Evolutionary conservation across 2,329 filamentous ascomycete species (phyloP).

Genomic region (Colletotrichum sp.): DNA sequence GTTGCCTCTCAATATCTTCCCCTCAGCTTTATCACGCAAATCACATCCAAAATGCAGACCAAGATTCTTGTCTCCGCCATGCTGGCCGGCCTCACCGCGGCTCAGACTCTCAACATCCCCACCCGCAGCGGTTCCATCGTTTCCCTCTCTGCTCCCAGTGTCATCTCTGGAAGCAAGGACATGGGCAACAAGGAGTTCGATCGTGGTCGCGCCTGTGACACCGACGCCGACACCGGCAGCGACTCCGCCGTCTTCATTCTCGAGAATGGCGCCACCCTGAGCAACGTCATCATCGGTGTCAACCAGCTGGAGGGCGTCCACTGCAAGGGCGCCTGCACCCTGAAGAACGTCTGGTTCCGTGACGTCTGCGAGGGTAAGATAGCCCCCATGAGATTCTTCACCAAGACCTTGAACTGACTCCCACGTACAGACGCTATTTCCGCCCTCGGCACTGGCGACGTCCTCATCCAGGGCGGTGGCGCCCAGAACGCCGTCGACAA

Average conservation of each 20-base stretch:
- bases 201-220: constrained; percentile 23
- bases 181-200: constrained; percentile 25
- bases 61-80: constrained; percentile 12
- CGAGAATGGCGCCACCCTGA: constrained; percentile 52
- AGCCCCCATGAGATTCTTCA: fast-evolving
- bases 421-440: constrained; percentile 2
- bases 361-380: constrained; percentile 40
- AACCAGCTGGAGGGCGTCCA: constrained; percentile 56
- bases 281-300: constrained; percentile 59
- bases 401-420: fast-evolving
- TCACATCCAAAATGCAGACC: constrained; percentile 2
- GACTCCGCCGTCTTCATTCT: constrained; percentile 55
- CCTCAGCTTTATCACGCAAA: neutral
- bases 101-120: constrained; percentile 27
- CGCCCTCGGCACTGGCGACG: constrained; percentile 12
- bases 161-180: constrained; percentile 23
- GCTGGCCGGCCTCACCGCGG: constrained; percentile 16
- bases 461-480: constrained; percentile 34
- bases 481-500: constrained; percentile 36
- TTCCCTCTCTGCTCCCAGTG: constrained; percentile 22
- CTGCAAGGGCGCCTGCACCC: constrained; percentile 50
- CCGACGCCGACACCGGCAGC: constrained; percentile 23
- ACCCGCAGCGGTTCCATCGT: constrained; percentile 25
- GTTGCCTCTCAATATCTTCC: neutral
- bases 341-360: constrained; percentile 43